These are phyloP conservation scores for Pichia deserticola DNA, from an alignment of 805 yeast species.

Conservation along the genomic window DNA sequence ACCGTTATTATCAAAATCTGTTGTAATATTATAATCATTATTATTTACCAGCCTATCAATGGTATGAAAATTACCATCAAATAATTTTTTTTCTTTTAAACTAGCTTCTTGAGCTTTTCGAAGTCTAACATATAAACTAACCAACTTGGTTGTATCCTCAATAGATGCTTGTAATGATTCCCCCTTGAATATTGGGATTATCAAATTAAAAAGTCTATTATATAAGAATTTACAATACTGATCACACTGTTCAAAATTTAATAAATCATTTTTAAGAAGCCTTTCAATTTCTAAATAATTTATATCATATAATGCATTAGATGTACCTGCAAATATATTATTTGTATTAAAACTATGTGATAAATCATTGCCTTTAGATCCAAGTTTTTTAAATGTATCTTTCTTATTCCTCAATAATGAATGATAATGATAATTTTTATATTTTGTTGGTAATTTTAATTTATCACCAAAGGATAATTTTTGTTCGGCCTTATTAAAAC, in stretches of 20 bases:
- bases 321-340: slow-evolving; percentile 3
- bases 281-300: slow-evolving; percentile 21
- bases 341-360: neutral
- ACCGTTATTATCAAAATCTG: neutral
- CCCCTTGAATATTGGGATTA: slow-evolving; percentile 42
- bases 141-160: slow-evolving; percentile 48
- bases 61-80: neutral
- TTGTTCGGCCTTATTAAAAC: slow-evolving; percentile 25
- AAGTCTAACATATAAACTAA: slow-evolving; percentile 29
- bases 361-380: slow-evolving; percentile 6
- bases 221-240: slow-evolving; percentile 43
- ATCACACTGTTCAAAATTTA: slow-evolving; percentile 30
- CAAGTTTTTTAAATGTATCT: slow-evolving; percentile 14
- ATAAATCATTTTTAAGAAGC: slow-evolving; percentile 20
- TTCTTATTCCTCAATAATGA: slow-evolving; percentile 24
- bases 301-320: slow-evolving; percentile 2
- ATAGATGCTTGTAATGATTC: slow-evolving; percentile 43
- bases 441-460: slow-evolving; percentile 15
- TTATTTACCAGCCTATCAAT: neutral
- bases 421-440: slow-evolving; percentile 24
- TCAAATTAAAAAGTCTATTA: slow-evolving; percentile 35
- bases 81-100: neutral
- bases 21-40: neutral
- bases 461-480: slow-evolving; percentile 15
- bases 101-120: slow-evolving; percentile 13